Evolutionary conservation across 148 eudicot genomes (phyloP), one percentile per base, ranked within the genome.

Genomic region (Chenopodium formosanum): DNA sequence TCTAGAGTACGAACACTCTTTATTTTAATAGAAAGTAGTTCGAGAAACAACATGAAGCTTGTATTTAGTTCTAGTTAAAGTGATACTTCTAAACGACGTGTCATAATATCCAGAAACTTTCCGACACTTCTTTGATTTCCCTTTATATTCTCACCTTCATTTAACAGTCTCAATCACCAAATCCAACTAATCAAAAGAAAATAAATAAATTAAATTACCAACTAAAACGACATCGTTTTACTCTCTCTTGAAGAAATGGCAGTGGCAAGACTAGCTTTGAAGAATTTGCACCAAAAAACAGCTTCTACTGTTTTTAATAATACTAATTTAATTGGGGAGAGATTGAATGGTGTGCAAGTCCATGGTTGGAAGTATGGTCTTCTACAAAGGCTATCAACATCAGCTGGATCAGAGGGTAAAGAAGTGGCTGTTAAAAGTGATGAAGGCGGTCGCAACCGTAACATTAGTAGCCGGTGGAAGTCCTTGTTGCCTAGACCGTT

Each of bases 201-300:
- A 50, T 11, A 2, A 50, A 50, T 2, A 9, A 48, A 10, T 32
- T 32, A 40, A 6, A 40, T 4, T 0, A 16, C 23, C 4, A 62
- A 19, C 65, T 62, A 0, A 74, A 37, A 68, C 56, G 58, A 76
- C 68, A 31, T n/a, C 79, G 65, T 74, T 17, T 56, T 19, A 0
- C 22, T 17, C 62, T 56, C 10, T 37, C 52, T 70, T 25, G 34
- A 12, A 10, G 48, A 48, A 56, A 90, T 91, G 94, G 87, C 90
- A 56, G 53, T 91, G 52, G 88, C 87, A 60, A 88, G 94, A 79
- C 76, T 88, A 80, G 94, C 84, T 73, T 63, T 90, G 37, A 88
- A 87, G 87, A 83, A 86, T 53, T 23, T 89, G 69, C 87, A 88
- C 27, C 88, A 85, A 79, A 84, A 82, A 11, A 50, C 62, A 82